Conservation (phyloP, 345 rosid species). For the Murraya paniculata region DNA sequence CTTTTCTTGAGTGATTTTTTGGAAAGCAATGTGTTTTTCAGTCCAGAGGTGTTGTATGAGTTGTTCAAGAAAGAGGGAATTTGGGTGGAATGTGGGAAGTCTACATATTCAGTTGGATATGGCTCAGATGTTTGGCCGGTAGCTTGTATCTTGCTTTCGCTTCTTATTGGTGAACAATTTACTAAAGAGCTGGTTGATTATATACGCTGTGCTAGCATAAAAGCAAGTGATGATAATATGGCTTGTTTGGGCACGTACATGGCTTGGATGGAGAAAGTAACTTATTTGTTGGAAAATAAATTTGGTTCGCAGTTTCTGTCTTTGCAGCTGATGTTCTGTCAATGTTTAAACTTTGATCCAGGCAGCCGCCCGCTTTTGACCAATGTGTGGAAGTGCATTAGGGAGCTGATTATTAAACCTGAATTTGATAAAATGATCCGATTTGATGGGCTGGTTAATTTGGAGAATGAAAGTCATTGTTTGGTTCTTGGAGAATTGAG, state of each 20-base stretch:
- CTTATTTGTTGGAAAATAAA: slow-evolving; percentile 33
- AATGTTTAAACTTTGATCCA: slow-evolving; percentile 61
- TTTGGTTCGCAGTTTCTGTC: slow-evolving; percentile 31
- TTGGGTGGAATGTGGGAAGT: slow-evolving; percentile 19
- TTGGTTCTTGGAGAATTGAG: slow-evolving; percentile 60
- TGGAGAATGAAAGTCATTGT: slow-evolving; percentile 33
- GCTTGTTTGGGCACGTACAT: slow-evolving; percentile 30
- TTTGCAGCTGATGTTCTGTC: slow-evolving; percentile 42
- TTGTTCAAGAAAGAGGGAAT: slow-evolving; percentile 39
- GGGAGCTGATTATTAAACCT: slow-evolving; percentile 48
- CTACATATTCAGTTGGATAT: slow-evolving; percentile 26
- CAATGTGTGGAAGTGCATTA: slow-evolving; percentile 64
- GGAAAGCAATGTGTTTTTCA: slow-evolving; percentile 39
- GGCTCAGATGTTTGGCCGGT: slow-evolving; percentile 76
- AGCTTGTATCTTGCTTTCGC: slow-evolving; percentile 54
- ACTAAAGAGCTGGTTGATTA: slow-evolving; percentile 34
- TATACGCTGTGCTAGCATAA: slow-evolving; percentile 22
- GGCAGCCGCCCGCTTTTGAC: slow-evolving; percentile 45
- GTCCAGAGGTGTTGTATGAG: slow-evolving; percentile 64
- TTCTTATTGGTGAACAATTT: slow-evolving; percentile 52
- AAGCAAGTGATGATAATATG: slow-evolving; percentile 26
- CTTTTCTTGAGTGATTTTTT: slow-evolving; percentile 31
- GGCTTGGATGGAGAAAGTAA: slow-evolving; percentile 41
- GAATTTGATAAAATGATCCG: slow-evolving; percentile 31
- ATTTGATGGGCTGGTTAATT: slow-evolving; percentile 19